Conservation (phyloP, 768 basidiomycete species). For the Leccinum obscurum region DNA sequence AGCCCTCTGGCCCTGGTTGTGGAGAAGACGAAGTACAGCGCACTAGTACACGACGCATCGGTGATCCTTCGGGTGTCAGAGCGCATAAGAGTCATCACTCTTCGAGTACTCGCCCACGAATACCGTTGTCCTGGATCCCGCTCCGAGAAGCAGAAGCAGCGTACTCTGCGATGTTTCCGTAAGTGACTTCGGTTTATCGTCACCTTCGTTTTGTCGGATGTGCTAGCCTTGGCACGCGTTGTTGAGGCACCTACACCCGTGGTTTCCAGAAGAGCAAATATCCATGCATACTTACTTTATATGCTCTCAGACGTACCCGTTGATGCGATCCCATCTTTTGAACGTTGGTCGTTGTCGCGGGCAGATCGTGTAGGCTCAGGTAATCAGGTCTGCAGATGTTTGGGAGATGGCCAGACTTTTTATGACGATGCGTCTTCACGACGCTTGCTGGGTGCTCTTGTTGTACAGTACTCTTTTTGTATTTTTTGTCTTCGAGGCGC, state of each 20-base stretch:
- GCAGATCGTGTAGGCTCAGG: neutral
- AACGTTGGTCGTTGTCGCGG: neutral
- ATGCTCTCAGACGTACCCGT: neutral
- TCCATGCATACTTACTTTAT: neutral
- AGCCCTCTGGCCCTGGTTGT: conserved; percentile 1
- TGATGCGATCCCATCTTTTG: neutral
- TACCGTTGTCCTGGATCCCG: conserved; percentile 27
- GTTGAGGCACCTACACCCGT: neutral
- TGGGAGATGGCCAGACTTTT: neutral
- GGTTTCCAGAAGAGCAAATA: neutral
- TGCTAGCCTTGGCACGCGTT: neutral
- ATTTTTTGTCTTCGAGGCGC: neutral
- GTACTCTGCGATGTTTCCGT: conserved; percentile 30
- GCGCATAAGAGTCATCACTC: neutral
- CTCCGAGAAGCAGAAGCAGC: conserved; percentile 29
- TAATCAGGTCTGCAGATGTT: neutral
- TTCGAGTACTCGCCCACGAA: conserved; percentile 3
- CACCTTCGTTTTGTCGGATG: conserved; percentile 7
- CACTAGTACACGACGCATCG: neutral
- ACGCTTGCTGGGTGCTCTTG: neutral
- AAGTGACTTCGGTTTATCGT: conserved; percentile 5
- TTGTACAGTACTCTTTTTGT: neutral
- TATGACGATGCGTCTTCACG: neutral
- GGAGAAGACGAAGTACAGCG: neutral
- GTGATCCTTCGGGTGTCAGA: neutral